Percentiles rank a stretch among this genome's conserved stretches.
Evolutionary conservation across 805 yeast genomes (phyloP).

Genomic region (Candida piceae): DNA sequence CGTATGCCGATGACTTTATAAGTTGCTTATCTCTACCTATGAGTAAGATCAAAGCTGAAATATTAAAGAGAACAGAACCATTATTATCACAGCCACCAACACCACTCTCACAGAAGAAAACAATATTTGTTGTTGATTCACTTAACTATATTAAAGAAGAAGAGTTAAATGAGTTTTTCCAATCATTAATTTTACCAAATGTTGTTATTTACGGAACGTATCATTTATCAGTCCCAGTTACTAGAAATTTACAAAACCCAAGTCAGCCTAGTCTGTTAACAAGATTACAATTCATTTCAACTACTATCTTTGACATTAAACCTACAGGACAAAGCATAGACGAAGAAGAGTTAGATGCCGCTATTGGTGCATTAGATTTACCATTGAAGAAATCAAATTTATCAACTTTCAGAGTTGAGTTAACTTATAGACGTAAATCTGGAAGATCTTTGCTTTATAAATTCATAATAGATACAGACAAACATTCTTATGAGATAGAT

Average conservation of each 20-base stretch:
- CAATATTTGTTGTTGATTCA: slow-evolving; percentile 60
- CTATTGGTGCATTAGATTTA: slow-evolving; percentile 36
- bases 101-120: slow-evolving; percentile 5
- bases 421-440: slow-evolving; percentile 74
- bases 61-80: slow-evolving; percentile 3
- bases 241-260: slow-evolving; percentile 2
- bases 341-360: slow-evolving; percentile 43
- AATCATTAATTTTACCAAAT: slow-evolving; percentile 34
- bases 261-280: slow-evolving; percentile 20
- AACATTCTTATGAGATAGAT: slow-evolving; percentile 39
- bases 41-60: slow-evolving; percentile 6
- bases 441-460: slow-evolving; percentile 67
- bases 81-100: not conserved
- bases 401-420: slow-evolving; percentile 37
- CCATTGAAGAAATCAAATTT: slow-evolving; percentile 49
- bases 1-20: slow-evolving; percentile 42
- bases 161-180: slow-evolving; percentile 36
- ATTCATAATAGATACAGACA: slow-evolving; percentile 45
- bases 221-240: slow-evolving; percentile 37
- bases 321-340: slow-evolving; percentile 38
- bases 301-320: slow-evolving; percentile 58
- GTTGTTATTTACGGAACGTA: slow-evolving; percentile 42
- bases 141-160: slow-evolving; percentile 51
- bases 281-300: slow-evolving; percentile 61
- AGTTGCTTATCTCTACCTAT: slow-evolving; percentile 33